Evolutionary conservation across 257 asterid species (phyloP).

Genomic region (Knoxia roxburghii): DNA sequence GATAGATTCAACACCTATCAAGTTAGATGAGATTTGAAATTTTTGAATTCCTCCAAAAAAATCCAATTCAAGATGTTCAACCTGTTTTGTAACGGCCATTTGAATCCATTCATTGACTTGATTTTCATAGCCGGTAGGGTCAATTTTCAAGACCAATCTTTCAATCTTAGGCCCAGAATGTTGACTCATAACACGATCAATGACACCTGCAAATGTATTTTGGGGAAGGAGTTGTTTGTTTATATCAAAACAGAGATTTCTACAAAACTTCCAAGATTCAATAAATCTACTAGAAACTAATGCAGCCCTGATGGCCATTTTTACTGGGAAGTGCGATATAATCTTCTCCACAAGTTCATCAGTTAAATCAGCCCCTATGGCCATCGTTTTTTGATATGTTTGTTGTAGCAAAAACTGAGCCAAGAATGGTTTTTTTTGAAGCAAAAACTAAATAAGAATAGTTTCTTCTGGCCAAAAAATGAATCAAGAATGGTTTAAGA

Average conservation of each 20-base stretch:
- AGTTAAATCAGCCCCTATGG: neutral
- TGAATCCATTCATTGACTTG: conserved; percentile 20
- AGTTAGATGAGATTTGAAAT: neutral
- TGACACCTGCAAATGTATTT: neutral
- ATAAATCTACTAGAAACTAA: neutral
- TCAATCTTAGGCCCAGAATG: neutral
- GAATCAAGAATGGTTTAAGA: too few species aligned
- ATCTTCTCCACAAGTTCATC: neutral
- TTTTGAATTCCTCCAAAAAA: neutral
- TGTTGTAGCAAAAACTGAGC: neutral
- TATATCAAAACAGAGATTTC: neutral
- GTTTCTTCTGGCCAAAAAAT: too few species aligned
- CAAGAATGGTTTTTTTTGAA: too few species aligned
- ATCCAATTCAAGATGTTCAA: conserved; percentile 23
- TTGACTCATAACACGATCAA: neutral
- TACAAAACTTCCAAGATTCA: neutral
- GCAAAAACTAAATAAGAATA: neutral
- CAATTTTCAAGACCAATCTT: neutral
- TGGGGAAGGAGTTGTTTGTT: too few species aligned
- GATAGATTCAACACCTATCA: conserved; percentile 4
- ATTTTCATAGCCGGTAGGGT: neutral
- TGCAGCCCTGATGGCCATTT: neutral
- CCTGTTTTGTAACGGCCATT: neutral
- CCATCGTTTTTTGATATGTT: neutral
- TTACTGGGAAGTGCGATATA: neutral